A percentile compares a stretch with the other conserved stretches of the same genome.
These are phyloP conservation scores for Cajanus cajan DNA, from an alignment of 306 rosid species.

Conservation along the genomic window DNA sequence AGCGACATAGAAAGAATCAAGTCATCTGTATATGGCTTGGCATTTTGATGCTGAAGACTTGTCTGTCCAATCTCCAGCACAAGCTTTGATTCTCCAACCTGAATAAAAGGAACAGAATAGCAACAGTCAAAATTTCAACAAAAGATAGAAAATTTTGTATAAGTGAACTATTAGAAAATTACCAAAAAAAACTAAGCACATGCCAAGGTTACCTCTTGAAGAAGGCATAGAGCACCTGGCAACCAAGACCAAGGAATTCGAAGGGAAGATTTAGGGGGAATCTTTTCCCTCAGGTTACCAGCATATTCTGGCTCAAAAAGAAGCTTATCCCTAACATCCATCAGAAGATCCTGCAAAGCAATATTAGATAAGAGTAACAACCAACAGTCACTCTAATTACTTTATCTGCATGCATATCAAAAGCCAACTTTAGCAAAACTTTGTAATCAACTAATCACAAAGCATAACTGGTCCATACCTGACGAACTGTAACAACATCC, in stretches of 20 bases:
- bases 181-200: background rate
- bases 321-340: constrained; percentile 96
- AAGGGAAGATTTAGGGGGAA: constrained; percentile 81
- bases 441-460: background rate
- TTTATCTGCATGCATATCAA: background rate
- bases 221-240: constrained; percentile 91
- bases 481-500: constrained; percentile 76
- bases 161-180: background rate
- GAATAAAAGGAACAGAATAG: constrained; percentile 30
- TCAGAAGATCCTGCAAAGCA: constrained; percentile 68
- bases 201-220: constrained; percentile 78
- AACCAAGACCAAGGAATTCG: constrained; percentile 89
- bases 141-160: background rate
- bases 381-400: background rate
- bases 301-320: constrained; percentile 97
- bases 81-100: constrained; percentile 91
- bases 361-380: constrained; percentile 24
- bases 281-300: constrained; percentile 73
- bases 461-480: constrained; percentile 44
- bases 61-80: constrained; percentile 71
- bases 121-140: constrained; percentile 5
- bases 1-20: constrained; percentile 89
- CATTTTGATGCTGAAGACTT: constrained; percentile 73
- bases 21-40: constrained; percentile 79
- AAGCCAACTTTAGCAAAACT: constrained; percentile 13